phyloP scores from a whole-genome alignment of 805 yeast genomes.

The Scheffersomyces coipomensis region DNA sequence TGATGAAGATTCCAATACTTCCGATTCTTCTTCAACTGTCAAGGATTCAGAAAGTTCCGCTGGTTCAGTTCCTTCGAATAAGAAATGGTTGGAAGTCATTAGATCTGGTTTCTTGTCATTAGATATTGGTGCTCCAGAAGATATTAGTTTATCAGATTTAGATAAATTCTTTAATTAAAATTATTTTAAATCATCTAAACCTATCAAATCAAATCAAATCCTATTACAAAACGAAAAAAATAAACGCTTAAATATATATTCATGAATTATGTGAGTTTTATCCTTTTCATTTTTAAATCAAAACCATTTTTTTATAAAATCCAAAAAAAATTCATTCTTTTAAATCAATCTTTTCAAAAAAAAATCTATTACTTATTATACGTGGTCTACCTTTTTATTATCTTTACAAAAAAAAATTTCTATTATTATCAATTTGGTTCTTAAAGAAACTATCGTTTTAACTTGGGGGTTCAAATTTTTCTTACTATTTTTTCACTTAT shows the following conservation, averaged over 20 bases:
- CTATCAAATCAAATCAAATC: not conserved
- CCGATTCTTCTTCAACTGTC: conserved; percentile 11
- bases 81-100: conserved; percentile 71
- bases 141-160: conserved; percentile 66
- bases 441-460: too few species aligned
- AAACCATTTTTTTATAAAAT: too few species aligned
- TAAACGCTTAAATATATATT: too few species aligned
- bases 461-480: too few species aligned
- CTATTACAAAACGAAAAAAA: too few species aligned
- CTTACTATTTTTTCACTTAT: not conserved
- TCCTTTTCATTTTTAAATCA: too few species aligned
- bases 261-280: too few species aligned
- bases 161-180: conserved; percentile 36
- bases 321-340: not conserved
- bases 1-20: conserved; percentile 23
- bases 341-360: too few species aligned
- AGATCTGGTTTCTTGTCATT: conserved; percentile 75
- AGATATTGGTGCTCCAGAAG: conserved; percentile 79
- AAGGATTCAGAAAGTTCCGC: conserved; percentile 8
- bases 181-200: not conserved
- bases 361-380: too few species aligned
- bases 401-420: too few species aligned
- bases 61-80: conserved; percentile 30
- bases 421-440: too few species aligned
- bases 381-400: too few species aligned